phyloP scores from a whole-genome alignment of 179 eudicot species.

The Gypsophila paniculata region DNA sequence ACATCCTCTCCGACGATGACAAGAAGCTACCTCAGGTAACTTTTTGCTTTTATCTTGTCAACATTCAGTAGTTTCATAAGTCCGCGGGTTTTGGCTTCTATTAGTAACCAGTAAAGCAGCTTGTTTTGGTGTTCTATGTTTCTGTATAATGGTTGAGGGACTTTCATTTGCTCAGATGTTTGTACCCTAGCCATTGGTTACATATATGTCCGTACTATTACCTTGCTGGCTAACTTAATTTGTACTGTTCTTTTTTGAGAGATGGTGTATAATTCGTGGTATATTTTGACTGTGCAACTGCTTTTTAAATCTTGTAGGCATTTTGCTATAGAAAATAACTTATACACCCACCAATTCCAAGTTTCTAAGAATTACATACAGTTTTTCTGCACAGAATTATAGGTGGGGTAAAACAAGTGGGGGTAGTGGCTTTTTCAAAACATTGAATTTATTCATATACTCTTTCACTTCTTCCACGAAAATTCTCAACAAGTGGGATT shows the following conservation, averaged over 20 bases:
- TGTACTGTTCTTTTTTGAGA: background rate
- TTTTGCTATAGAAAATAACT: too few species aligned
- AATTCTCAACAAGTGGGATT: too few species aligned
- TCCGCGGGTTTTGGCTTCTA: background rate
- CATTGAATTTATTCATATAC: too few species aligned
- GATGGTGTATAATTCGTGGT: too few species aligned
- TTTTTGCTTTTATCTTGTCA: constrained; percentile 5
- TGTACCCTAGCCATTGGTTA: background rate
- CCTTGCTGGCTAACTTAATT: background rate
- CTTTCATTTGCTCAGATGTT: background rate
- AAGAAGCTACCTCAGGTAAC: constrained; percentile 90
- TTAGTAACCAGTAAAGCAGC: background rate
- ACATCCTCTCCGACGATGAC: constrained; percentile 95
- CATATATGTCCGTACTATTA: background rate
- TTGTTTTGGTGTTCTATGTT: background rate
- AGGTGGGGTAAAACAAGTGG: too few species aligned
- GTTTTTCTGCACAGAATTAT: too few species aligned
- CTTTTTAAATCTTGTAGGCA: too few species aligned
- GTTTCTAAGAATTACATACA: too few species aligned
- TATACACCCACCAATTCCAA: too few species aligned
- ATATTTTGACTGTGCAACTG: too few species aligned
- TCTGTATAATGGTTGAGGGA: background rate
- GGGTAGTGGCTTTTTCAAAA: too few species aligned
- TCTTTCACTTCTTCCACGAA: too few species aligned
- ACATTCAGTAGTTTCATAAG: constrained; percentile 12